These are phyloP conservation scores for Phaeophleospora eucalypticola DNA, from an alignment of 2,329 filamentous ascomycete genomes.

Conservation along the genomic window DNA sequence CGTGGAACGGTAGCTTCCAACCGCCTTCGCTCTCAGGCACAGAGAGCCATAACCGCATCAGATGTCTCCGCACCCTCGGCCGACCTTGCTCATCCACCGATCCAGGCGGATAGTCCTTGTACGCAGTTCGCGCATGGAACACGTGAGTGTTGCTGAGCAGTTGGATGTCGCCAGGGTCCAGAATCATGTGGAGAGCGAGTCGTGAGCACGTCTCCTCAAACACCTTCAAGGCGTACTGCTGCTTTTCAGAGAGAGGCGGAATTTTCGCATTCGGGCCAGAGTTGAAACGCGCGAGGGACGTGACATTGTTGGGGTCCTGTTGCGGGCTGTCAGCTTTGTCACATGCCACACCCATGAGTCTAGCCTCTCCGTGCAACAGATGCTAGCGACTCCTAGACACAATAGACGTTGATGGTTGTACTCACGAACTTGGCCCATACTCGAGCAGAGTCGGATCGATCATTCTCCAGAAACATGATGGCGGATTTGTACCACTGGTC, in stretches of 20 bases:
- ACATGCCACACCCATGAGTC: too few relatives aligned
- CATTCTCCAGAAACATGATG: constrained; percentile 73
- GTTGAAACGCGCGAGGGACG: constrained; percentile 67
- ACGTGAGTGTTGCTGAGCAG: constrained; percentile 77
- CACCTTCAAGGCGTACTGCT: constrained; percentile 62
- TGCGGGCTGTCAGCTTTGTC: too few relatives aligned
- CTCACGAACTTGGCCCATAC: constrained; percentile 71
- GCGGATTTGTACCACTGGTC: constrained; percentile 40
- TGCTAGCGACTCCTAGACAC: too few relatives aligned
- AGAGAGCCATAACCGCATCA: constrained; percentile 80
- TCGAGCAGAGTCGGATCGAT: constrained; percentile 51
- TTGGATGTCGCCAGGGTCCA: constrained; percentile 84
- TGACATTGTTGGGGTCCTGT: constrained; percentile 76
- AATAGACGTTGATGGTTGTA: not conserved
- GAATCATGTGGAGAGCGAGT: constrained; percentile 75
- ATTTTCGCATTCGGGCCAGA: constrained; percentile 55
- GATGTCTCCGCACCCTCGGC: constrained; percentile 66
- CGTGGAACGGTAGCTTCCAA: constrained; percentile 78
- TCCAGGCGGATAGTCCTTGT: constrained; percentile 62
- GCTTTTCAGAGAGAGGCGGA: constrained; percentile 65
- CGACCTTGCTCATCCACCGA: constrained; percentile 20
- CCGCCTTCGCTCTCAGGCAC: constrained; percentile 78
- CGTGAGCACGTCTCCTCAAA: constrained; percentile 72
- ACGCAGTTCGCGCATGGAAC: constrained; percentile 75
- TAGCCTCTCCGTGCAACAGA: too few relatives aligned